These are phyloP conservation scores for Candida orba DNA, from an alignment of 805 yeast species.

Conservation along the genomic window DNA sequence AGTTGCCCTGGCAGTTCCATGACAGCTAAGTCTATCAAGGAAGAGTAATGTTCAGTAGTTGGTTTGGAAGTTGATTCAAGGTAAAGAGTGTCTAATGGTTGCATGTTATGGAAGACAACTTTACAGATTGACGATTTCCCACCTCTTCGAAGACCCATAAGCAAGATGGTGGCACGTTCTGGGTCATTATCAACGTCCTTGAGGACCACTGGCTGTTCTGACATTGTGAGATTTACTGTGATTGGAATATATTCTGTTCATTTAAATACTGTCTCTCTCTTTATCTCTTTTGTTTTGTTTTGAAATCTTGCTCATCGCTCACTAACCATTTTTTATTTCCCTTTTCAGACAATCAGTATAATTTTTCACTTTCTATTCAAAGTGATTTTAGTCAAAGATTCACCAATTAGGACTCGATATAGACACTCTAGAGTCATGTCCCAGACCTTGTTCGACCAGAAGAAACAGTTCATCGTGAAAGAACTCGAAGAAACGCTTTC, in stretches of 20 bases:
- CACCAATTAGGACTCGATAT: too few relatives aligned
- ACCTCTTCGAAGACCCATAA: conserved; percentile 80
- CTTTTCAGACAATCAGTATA: not conserved
- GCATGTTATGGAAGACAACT: conserved; percentile 95
- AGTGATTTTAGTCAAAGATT: too few relatives aligned
- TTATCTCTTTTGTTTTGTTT: not conserved
- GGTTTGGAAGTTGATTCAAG: conserved; percentile 88
- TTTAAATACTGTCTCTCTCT: too few relatives aligned
- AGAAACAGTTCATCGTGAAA: conserved; percentile 45
- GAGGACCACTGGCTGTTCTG: conserved; percentile 4
- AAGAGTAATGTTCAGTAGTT: conserved; percentile 73
- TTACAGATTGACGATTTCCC: conserved; percentile 95
- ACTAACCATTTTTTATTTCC: too few relatives aligned
- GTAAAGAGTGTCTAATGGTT: conserved; percentile 86
- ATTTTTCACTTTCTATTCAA: too few relatives aligned
- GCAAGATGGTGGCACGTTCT: conserved; percentile 65
- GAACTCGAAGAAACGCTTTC: conserved; percentile 41
- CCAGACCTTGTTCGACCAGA: conserved; percentile 56
- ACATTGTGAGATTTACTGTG: not conserved
- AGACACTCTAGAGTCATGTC: too few relatives aligned
- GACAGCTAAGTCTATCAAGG: conserved; percentile 78
- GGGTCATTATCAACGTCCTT: conserved; percentile 37
- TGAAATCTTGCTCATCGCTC: too few relatives aligned
- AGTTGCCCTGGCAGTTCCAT: conserved; percentile 95
- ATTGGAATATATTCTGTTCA: too few relatives aligned